phyloP scores from a whole-genome alignment of 345 rosid genomes.

The Bruguiera parviflora region DNA sequence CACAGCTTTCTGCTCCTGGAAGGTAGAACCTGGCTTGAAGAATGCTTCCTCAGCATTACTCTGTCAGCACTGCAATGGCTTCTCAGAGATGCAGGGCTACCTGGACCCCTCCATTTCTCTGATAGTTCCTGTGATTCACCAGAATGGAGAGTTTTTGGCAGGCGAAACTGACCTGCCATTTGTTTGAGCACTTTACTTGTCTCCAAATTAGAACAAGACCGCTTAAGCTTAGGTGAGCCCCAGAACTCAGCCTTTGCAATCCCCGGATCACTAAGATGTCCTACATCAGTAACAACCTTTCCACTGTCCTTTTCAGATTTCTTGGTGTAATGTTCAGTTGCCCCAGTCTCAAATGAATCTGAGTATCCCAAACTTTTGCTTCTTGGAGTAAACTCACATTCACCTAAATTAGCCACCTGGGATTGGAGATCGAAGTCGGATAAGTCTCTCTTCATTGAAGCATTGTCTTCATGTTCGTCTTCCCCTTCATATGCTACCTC shows the following conservation, averaged over 20 bases:
- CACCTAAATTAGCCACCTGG: conserved; percentile 27
- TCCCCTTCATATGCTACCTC: conserved; percentile 72
- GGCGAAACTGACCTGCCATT: conserved; percentile 32
- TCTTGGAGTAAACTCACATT: conserved; percentile 18
- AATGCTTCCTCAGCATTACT: conserved; percentile 89
- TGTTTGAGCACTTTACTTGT: conserved; percentile 38
- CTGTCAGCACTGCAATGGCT: conserved; percentile 71
- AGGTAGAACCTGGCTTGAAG: conserved; percentile 90
- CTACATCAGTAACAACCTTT: conserved; percentile 28
- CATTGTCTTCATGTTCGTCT: conserved; percentile 64
- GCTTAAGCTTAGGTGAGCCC: conserved; percentile 69
- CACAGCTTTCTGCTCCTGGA: conserved; percentile 76
- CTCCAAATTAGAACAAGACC: conserved; percentile 83
- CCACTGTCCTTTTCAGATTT: conserved; percentile 18
- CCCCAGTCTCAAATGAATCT: conserved; percentile 25
- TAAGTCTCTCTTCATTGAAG: conserved; percentile 51
- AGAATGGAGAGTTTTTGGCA: conserved; percentile 36
- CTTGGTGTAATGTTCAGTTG: conserved; percentile 15
- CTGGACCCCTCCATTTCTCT: conserved; percentile 19
- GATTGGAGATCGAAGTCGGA: conserved; percentile 52
- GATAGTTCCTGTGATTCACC: conserved; percentile 37
- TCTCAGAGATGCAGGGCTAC: conserved; percentile 47
- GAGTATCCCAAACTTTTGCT: conserved; percentile 16
- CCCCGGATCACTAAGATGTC: conserved; percentile 92
- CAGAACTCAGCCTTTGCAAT: conserved; percentile 48